Evolutionary conservation across 1,284 basidiomycete species (phyloP).

Genomic region (Tranzscheliella williamsii): DNA sequence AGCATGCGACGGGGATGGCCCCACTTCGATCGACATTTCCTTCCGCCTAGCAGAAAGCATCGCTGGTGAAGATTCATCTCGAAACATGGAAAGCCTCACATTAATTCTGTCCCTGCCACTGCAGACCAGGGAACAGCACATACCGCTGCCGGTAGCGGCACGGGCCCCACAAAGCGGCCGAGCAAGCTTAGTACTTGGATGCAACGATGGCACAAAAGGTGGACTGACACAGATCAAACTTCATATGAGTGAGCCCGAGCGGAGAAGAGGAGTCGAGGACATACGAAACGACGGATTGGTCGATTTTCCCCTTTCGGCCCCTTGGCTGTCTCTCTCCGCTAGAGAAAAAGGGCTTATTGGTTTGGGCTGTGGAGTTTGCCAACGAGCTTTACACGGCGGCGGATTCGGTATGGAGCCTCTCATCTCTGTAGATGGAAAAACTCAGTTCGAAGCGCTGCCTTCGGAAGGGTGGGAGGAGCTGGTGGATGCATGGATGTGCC

Average conservation of each 20-base stretch:
- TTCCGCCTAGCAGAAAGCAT: no score
- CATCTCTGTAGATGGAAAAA: no score
- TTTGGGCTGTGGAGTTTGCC: constrained; percentile 13
- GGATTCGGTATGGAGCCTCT: no score
- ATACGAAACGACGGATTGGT: constrained; percentile 8
- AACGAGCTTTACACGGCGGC: background rate
- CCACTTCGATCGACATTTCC: no score
- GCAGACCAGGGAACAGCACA: no score
- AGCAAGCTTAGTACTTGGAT: no score
- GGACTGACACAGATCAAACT: constrained; percentile 9
- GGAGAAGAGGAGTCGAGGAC: background rate
- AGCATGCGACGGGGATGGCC: no score
- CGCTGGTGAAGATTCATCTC: no score
- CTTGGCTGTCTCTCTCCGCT: background rate
- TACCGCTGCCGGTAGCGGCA: constrained; percentile 5
- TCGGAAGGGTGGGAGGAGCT: constrained; percentile 96
- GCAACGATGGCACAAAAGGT: no score
- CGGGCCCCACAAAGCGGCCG: constrained; percentile 2
- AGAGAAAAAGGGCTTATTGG: no score
- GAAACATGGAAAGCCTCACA: no score
- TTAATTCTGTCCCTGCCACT: no score
- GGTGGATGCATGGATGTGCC: constrained; percentile 97
- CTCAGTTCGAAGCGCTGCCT: constrained; percentile 86
- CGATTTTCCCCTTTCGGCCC: constrained; percentile 18
- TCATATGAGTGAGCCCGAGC: constrained; percentile 8